Conservation (phyloP, 2,329 filamentous ascomycete species). For the Aschersonia sp. region DNA sequence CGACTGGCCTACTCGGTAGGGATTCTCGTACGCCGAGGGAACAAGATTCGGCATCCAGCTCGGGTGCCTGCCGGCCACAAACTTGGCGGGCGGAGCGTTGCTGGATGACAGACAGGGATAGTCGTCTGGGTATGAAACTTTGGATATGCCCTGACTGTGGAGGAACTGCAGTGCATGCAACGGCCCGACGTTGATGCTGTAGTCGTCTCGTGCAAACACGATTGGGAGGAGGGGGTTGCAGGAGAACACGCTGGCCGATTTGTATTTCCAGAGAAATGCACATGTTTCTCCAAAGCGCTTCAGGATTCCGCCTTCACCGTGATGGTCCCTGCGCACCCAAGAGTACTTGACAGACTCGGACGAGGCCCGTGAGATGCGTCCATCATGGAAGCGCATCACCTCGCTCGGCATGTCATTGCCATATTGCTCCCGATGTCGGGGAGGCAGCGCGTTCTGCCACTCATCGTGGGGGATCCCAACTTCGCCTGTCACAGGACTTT, state of each 20-base stretch:
- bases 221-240: constrained; percentile 22
- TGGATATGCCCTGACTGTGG: constrained; percentile 12
- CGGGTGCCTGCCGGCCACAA: constrained; percentile 16
- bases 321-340: not conserved
- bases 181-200: constrained; percentile 3
- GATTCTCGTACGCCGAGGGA: constrained; percentile 15
- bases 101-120: constrained; percentile 5
- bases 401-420: constrained; percentile 11
- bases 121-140: constrained; percentile 5
- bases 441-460: constrained; percentile 19
- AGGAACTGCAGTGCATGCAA: constrained; percentile 18
- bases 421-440: constrained; percentile 10
- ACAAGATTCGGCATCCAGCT: constrained; percentile 24
- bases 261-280: constrained; percentile 7
- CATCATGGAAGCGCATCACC: constrained; percentile 21
- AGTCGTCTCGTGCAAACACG: constrained; percentile 12
- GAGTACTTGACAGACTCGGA: constrained; percentile 10
- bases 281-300: not conserved
- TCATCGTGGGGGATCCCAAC: constrained; percentile 5
- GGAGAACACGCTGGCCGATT: constrained; percentile 16
- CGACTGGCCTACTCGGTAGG: constrained; percentile 7
- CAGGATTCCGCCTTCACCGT: constrained; percentile 1
- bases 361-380: constrained; percentile 11
- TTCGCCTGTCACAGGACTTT: not conserved
- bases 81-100: constrained; percentile 8